phyloP scores from a whole-genome alignment of 2,329 filamentous ascomycete genomes.

The Neocucurbitaria cava region DNA sequence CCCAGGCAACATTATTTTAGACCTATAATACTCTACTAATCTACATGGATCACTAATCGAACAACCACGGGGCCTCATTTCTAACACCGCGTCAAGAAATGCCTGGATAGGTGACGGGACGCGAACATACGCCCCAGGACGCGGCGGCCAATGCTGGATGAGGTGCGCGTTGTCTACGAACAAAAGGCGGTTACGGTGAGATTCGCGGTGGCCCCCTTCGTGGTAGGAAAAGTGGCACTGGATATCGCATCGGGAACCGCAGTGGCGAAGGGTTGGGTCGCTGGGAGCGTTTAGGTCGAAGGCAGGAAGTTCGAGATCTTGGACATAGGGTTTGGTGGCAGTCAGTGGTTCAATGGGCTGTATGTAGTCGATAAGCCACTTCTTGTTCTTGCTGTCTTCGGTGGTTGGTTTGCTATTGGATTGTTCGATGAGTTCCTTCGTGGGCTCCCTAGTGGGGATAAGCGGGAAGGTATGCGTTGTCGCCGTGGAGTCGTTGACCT shows the following conservation, averaged over 20 bases:
- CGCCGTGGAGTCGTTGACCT: no score
- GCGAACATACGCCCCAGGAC: neutral
- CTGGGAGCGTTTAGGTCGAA: neutral
- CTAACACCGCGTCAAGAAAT: neutral
- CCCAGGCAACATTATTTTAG: no score
- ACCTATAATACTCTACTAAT: no score
- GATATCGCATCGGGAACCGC: neutral
- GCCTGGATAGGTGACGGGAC: neutral
- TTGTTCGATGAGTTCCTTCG: no score
- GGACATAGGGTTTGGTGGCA: no score
- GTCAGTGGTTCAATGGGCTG: no score
- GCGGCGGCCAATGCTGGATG: neutral
- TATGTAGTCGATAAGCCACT: no score
- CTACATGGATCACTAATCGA: neutral
- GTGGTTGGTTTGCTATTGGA: no score
- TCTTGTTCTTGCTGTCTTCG: no score
- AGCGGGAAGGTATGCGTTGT: no score
- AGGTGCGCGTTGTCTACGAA: neutral
- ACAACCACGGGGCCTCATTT: neutral
- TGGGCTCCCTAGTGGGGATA: no score
- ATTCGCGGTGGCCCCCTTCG: neutral
- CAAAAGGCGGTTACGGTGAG: neutral
- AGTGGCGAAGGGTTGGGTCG: neutral
- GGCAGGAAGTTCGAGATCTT: no score
- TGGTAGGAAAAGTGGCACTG: neutral